phyloP scores from a whole-genome alignment of 257 asterid genomes.

The Gentiana macrophylla region DNA sequence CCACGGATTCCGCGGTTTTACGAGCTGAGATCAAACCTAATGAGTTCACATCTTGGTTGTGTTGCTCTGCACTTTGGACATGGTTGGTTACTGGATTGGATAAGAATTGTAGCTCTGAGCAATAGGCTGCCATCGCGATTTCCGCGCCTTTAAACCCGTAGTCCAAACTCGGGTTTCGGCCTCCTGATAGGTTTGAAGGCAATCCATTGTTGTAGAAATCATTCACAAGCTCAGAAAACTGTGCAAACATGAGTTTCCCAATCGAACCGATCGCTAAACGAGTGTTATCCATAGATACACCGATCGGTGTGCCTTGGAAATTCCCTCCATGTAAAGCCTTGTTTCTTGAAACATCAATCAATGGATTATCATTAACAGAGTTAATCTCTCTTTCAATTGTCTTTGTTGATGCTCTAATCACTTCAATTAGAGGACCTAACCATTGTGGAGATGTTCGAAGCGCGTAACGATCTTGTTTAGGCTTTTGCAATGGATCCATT shows the following conservation, averaged over 20 bases:
- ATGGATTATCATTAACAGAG: slow-evolving; percentile 24
- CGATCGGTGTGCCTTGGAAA: slow-evolving; percentile 26
- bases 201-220: slow-evolving; percentile 26
- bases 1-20: slow-evolving; percentile 20
- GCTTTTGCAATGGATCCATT: slow-evolving; percentile 22
- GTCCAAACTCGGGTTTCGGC: slow-evolving; percentile 23
- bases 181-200: slow-evolving; percentile 22
- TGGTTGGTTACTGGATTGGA: slow-evolving; percentile 27
- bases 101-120: slow-evolving; percentile 25
- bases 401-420: slow-evolving; percentile 21
- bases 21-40: slow-evolving; percentile 19
- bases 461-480: slow-evolving; percentile 24
- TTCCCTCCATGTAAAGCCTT: slow-evolving; percentile 25
- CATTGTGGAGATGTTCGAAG: slow-evolving; percentile 25
- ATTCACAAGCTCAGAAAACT: slow-evolving; percentile 24
- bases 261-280: slow-evolving; percentile 23
- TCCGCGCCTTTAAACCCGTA: slow-evolving; percentile 27
- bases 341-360: slow-evolving; percentile 23
- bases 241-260: slow-evolving; percentile 29
- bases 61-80: slow-evolving; percentile 27
- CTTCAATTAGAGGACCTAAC: slow-evolving; percentile 24
- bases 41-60: slow-evolving; percentile 26
- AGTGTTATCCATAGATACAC: slow-evolving; percentile 24
- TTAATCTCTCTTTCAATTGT: slow-evolving; percentile 27
- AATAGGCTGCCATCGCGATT: slow-evolving; percentile 24